Evolutionary conservation across 176 grass and related monocot genomes (phyloP), one percentile per base, ranked within the genome.

Genomic region (Musa itinerans): DNA sequence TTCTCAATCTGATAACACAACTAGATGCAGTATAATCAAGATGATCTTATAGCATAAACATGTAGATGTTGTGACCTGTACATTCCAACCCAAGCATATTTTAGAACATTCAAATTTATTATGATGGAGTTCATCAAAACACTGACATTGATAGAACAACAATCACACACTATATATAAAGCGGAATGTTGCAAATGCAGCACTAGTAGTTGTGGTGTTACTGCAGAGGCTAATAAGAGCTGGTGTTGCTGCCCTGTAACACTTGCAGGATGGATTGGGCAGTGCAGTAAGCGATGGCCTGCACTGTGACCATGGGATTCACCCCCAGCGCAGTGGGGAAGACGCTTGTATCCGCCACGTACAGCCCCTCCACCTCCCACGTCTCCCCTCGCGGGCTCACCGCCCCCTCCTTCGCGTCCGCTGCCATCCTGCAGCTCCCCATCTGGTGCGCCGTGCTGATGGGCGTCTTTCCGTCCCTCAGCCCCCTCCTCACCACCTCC

Each of bases 381-480:
- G 56, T 73, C 78, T 80, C 78, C 69, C 78, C 78, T 11, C 53
- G 9, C 27, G 26, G 49, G 65, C 52, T 53, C 77, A 79, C 65
- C 3, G 52, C 77, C 1, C 50, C 64, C 5, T 53, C 11, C 53
- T 8, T 8, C 9, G 24, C 26, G 43, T 20, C 19, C 56, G 48
- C 56, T 21, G 68, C 67, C 78, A 80, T 80, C 78, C 78, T 34
- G 68, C 78, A 80, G 68, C 78, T 80, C 53, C 68, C 78, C 78
- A 80, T 80, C 68, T 80, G 78, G 43, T 80, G 78, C 29, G 78
- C 78, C 11, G 78, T 63, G 11, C 29, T 17, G n/a, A 80, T 55
- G 55, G 54, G n/a, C n/a, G 67, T 62, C 54, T 2, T 26, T 0
- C 50, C 62, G 1, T 56, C 27, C 11, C 65, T 64, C 58, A 77